Evolutionary conservation across 176 grass and related monocot species (phyloP).

Genomic region (Lolium multiflorum): DNA sequence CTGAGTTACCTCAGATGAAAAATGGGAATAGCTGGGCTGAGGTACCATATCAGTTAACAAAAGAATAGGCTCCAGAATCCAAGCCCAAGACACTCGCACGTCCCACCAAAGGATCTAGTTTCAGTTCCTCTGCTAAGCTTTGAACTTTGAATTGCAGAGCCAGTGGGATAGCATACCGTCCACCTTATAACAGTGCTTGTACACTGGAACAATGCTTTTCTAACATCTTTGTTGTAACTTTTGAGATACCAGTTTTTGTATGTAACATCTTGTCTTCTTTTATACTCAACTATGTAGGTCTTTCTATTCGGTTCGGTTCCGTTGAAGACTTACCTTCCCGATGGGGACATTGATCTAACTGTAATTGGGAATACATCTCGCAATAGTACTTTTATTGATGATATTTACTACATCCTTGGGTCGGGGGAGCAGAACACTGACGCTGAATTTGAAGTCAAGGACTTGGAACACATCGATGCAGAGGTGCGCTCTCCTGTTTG

Average conservation of each 20-base stretch:
- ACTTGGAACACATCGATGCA: conserved; percentile 71
- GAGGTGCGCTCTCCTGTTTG: conserved; percentile 57
- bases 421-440: conserved; percentile 62
- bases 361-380: conserved; percentile 55
- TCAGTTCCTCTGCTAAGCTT: neutral
- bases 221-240: conserved; percentile 14
- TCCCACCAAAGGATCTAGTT: neutral
- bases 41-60: neutral
- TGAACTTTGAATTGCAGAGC: conserved; percentile 25
- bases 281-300: conserved; percentile 52
- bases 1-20: neutral
- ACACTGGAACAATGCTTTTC: conserved; percentile 25
- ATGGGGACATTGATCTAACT: conserved; percentile 95
- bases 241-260: neutral
- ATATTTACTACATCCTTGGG: conserved; percentile 65
- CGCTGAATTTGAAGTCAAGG: conserved; percentile 71
- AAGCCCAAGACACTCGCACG: neutral
- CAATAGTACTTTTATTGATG: conserved; percentile 53
- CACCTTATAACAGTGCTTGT: conserved; percentile 4
- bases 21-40: neutral
- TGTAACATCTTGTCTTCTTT: neutral
- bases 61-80: neutral
- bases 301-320: conserved; percentile 91
- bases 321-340: conserved; percentile 95
- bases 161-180: conserved; percentile 8